Evolutionary conservation across 768 basidiomycete genomes (phyloP).

Genomic region (Tulasnella sp.): DNA sequence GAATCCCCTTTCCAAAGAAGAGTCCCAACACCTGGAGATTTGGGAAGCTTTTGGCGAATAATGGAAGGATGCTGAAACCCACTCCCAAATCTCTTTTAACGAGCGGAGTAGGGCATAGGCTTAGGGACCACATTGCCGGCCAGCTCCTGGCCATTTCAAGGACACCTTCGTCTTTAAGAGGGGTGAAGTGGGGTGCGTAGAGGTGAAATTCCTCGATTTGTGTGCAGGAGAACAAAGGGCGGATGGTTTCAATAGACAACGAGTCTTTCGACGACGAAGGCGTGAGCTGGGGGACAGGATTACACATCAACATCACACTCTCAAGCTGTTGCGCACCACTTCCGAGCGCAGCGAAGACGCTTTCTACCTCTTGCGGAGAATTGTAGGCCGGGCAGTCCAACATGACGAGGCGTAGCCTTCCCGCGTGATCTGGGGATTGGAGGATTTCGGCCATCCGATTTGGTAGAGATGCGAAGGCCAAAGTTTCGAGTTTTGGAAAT

Average conservation of each 20-base stretch:
- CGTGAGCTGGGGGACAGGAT: background rate
- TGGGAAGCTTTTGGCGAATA: too few species aligned
- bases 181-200: background rate
- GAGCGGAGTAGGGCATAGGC: background rate
- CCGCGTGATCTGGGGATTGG: too few species aligned
- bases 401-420: too few species aligned
- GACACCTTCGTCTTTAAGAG: background rate
- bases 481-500: too few species aligned
- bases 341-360: background rate
- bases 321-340: background rate
- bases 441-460: too few species aligned
- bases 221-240: too few species aligned
- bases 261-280: background rate
- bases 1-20: too few species aligned
- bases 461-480: too few species aligned
- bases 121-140: background rate
- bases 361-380: too few species aligned
- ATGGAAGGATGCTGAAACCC: too few species aligned
- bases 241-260: background rate
- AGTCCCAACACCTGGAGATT: too few species aligned
- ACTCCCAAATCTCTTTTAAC: background rate
- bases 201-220: background rate
- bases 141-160: background rate
- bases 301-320: background rate
- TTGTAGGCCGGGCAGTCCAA: too few species aligned